A percentile compares a stretch with the other conserved stretches of the same genome.
phyloP scores from a whole-genome alignment of 2,329 filamentous ascomycete species.

The Aureobasidium sp. region DNA sequence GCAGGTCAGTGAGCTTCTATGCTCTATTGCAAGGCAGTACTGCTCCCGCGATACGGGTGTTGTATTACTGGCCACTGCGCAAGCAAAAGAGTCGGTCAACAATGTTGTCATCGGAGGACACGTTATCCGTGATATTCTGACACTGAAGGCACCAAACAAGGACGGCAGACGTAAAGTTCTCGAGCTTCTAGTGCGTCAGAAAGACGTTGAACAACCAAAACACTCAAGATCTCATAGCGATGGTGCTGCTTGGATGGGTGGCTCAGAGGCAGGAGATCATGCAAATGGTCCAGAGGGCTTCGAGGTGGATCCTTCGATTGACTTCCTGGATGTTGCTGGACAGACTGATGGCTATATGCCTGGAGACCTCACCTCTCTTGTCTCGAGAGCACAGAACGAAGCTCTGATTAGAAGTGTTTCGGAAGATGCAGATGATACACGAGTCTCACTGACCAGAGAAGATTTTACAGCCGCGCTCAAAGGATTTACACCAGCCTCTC shows the following conservation, averaged over 20 bases:
- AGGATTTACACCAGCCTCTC: slow-evolving; percentile 89
- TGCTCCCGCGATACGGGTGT: slow-evolving; percentile 74
- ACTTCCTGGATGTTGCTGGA: slow-evolving; percentile 87
- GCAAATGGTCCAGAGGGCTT: slow-evolving; percentile 53
- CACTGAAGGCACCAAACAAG: slow-evolving; percentile 86
- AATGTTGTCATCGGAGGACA: slow-evolving; percentile 86
- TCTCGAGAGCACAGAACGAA: slow-evolving; percentile 83
- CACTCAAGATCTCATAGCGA: slow-evolving; percentile 10
- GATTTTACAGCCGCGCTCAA: slow-evolving; percentile 83
- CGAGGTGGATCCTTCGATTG: slow-evolving; percentile 66
- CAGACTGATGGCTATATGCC: slow-evolving; percentile 98
- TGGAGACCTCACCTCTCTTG: slow-evolving; percentile 78
- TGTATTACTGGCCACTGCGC: slow-evolving; percentile 81
- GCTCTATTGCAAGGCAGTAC: slow-evolving; percentile 75
- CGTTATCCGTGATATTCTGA: slow-evolving; percentile 83
- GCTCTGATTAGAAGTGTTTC: slow-evolving; percentile 77
- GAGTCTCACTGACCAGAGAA: slow-evolving; percentile 58
- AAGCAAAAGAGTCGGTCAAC: slow-evolving; percentile 87
- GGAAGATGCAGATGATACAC: slow-evolving; percentile 29
- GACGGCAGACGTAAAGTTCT: slow-evolving; percentile 77
- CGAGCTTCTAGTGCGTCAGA: slow-evolving; percentile 63
- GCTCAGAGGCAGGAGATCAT: slow-evolving; percentile 41
- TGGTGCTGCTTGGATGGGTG: slow-evolving; percentile 63
- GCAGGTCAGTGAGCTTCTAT: slow-evolving; percentile 84
- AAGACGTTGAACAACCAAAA: slow-evolving; percentile 20